phyloP scores from a whole-genome alignment of 2,329 filamentous ascomycete genomes.

The Mollisiaceae sp. region DNA sequence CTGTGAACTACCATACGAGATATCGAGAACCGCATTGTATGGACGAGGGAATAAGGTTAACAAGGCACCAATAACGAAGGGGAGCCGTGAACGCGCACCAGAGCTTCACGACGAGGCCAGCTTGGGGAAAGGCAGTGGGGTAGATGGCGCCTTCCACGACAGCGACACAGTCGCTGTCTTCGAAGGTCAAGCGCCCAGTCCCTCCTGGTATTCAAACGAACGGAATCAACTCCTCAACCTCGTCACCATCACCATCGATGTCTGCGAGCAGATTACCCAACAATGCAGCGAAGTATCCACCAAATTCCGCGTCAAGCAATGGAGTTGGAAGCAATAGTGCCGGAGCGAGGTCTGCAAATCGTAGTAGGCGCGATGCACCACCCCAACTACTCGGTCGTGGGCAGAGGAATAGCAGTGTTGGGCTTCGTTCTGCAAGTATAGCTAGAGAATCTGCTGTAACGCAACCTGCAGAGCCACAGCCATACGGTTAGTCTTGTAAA shows the following conservation, averaged over 20 bases:
- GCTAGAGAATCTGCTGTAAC: conserved; percentile 49
- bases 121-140: background rate
- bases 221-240: conserved; percentile 53
- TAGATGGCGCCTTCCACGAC: conserved; percentile 41
- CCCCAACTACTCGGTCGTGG: conserved; percentile 52
- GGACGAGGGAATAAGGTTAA: background rate
- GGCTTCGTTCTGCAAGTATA: conserved; percentile 55
- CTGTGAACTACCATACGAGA: background rate
- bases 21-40: background rate
- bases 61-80: conserved; percentile 6
- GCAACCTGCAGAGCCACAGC: conserved; percentile 52
- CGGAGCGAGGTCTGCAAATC: conserved; percentile 57
- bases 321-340: conserved; percentile 43
- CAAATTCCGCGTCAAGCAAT: conserved; percentile 53
- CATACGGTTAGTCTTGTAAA: conserved; percentile 53
- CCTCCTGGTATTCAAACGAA: conserved; percentile 60
- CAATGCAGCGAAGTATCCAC: conserved; percentile 55
- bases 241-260: conserved; percentile 54
- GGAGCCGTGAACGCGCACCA: background rate
- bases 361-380: conserved; percentile 62
- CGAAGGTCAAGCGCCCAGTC: conserved; percentile 71
- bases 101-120: background rate
- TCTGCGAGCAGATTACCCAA: conserved; percentile 57
- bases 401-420: conserved; percentile 55
- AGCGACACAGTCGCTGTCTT: conserved; percentile 35